These are phyloP conservation scores for Talaromyces sp. DNA, from an alignment of 2,329 filamentous ascomycete genomes.

Conservation along the genomic window DNA sequence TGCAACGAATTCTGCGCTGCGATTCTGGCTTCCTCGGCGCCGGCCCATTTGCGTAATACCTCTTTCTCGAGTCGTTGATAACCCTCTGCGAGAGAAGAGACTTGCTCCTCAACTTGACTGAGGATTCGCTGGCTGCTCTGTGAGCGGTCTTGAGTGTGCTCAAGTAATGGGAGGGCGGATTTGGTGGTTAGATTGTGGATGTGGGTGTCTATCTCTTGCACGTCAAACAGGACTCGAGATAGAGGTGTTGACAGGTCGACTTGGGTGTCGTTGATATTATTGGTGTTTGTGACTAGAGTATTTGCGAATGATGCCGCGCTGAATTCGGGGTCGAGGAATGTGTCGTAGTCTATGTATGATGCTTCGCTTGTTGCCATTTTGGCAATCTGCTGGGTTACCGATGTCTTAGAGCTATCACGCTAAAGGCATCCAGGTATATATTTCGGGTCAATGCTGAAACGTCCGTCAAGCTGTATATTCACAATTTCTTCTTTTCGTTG, in stretches of 20 bases:
- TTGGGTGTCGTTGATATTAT: constrained; percentile 84
- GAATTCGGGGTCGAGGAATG: constrained; percentile 81
- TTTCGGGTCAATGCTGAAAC: background rate
- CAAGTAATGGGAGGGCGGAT: constrained; percentile 74
- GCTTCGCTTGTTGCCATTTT: constrained; percentile 45
- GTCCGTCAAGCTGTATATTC: background rate
- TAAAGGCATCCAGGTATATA: background rate
- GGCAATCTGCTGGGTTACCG: background rate
- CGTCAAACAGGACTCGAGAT: constrained; percentile 90
- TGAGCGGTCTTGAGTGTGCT: constrained; percentile 72
- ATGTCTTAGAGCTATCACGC: background rate
- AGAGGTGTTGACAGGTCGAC: constrained; percentile 92
- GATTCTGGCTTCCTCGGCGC: constrained; percentile 75
- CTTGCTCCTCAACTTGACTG: constrained; percentile 72
- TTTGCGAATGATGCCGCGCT: constrained; percentile 81
- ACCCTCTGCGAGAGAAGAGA: constrained; percentile 75
- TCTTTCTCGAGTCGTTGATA: constrained; percentile 84
- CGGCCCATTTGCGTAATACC: constrained; percentile 78
- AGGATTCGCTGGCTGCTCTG: constrained; percentile 70
- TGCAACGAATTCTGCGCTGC: constrained; percentile 77
- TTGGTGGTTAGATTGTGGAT: constrained; percentile 86
- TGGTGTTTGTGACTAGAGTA: constrained; percentile 79
- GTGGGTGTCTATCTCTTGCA: constrained; percentile 94
- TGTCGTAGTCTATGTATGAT: constrained; percentile 94
- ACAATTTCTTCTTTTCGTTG: background rate